Evolutionary conservation across 2,329 filamentous ascomycete genomes (phyloP), one percentile per base, ranked within the genome.

Genomic region (Botrytis byssoidea): DNA sequence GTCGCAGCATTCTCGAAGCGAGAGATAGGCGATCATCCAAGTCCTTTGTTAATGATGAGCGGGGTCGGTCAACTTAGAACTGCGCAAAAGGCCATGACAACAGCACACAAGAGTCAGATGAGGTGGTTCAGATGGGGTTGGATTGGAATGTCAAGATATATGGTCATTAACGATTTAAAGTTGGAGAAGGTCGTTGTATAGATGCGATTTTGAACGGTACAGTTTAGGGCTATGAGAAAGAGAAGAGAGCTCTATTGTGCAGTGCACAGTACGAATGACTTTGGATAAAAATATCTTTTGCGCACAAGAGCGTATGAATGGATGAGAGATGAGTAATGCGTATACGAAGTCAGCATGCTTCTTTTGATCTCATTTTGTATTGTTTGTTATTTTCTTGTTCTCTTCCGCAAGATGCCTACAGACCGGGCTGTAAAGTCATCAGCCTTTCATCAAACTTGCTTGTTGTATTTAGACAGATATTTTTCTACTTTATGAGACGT

Each of bases 81-180:
- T 44, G 95, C 93, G 12, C 92, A 95, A 84, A 87, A 85, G 72
- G 95, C 96, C 46, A 99, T 99, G 96, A 94, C 93, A 2, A 87
- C 88, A 72, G 95, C 93, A 42, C 96, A 99, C 85, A 86, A 90
- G 83, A 98, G 94, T 82, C 96, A 99, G 87, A 99, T 99, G 96
- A 89, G 93, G 55, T 99, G 96, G 96, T 99, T 98, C 81, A 89
- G 96, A 12, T 98, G 94, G 88, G 93, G 94, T 4, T 99, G 95
- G 94, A 97, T 99, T 80, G 87, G 89, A 0, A 82, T 97, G 73
- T 96, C 94, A 79, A 87, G 96, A 75, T 99, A 98, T 83, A 98
- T 99, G 96, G 88, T 94, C 73, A 88, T 98, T 46, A 99, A 99
- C 83, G 95, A 98, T 82, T 81, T 99, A 83, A 88, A 86, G 80